A percentile compares a stretch with the other conserved stretches of the same genome.
phyloP scores from a whole-genome alignment of 108 stramenopile genomes.

The Pseudonitzschia pungens region DNA sequence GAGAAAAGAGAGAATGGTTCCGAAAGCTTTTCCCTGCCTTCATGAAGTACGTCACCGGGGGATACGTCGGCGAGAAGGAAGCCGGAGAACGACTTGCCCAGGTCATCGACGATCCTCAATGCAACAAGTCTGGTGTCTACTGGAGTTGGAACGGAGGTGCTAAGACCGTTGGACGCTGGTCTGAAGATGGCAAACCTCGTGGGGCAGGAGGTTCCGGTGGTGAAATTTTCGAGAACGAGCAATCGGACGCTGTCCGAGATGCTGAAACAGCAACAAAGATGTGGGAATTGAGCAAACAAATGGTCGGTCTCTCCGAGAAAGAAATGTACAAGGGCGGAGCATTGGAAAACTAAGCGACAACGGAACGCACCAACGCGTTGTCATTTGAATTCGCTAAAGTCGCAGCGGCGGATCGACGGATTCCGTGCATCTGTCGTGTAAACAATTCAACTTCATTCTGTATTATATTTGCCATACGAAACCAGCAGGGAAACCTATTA shows the following conservation, averaged over 20 bases:
- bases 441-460: not conserved
- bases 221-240: conserved; percentile 90
- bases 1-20: conserved; percentile 97
- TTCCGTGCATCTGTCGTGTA: not conserved
- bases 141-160: conserved; percentile 98
- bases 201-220: conserved; percentile 96
- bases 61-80: conserved; percentile 86
- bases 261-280: conserved; percentile 72
- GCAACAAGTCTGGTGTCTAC: conserved; percentile 87
- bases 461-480: not conserved
- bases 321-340: conserved; percentile 71
- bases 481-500: not conserved
- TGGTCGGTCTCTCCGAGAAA: conserved; percentile 70
- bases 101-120: conserved; percentile 81
- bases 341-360: conserved; percentile 28
- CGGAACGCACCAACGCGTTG: not conserved
- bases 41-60: conserved; percentile 88
- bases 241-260: conserved; percentile 86
- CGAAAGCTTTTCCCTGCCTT: conserved; percentile 72
- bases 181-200: conserved; percentile 71
- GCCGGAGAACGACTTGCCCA: conserved; percentile 88
- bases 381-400: not conserved
- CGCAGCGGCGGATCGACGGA: not conserved
- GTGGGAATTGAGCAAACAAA: conserved; percentile 86
- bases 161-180: conserved; percentile 83